A percentile compares a stretch with the other conserved stretches of the same genome.
These are phyloP conservation scores for Blepharisma stoltei DNA, from an alignment of 73 alveolate genomes.

Conservation along the genomic window DNA sequence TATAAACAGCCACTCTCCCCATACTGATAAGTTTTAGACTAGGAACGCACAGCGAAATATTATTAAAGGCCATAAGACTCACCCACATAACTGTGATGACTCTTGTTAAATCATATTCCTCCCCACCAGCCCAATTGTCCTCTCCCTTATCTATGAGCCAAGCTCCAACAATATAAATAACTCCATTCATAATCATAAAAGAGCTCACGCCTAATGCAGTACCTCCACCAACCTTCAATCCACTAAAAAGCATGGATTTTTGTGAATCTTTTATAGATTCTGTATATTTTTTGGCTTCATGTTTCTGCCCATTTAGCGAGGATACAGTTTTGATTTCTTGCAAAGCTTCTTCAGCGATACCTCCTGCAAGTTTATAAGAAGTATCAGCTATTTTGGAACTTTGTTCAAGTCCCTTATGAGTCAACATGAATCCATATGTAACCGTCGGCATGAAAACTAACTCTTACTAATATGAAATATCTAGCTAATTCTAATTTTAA, in stretches of 20 bases:
- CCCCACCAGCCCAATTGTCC: neutral
- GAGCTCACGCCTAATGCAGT: neutral
- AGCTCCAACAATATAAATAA: conserved; percentile 2
- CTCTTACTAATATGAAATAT: no score
- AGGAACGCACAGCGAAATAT: conserved; percentile 51
- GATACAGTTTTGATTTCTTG: conserved; percentile 61
- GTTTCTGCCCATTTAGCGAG: conserved; percentile 35
- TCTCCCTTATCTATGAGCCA: neutral
- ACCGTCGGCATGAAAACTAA: conserved; percentile 43
- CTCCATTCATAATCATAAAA: neutral
- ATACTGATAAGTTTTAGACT: conserved; percentile 54
- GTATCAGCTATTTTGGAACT: conserved; percentile 34
- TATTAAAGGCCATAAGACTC: conserved; percentile 19
- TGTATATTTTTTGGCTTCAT: conserved; percentile 8
- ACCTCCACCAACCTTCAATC: neutral
- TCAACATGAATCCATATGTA: conserved; percentile 2
- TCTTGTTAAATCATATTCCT: neutral
- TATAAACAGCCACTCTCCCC: conserved; percentile 47
- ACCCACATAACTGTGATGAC: conserved; percentile 11
- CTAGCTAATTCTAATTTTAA: no score
- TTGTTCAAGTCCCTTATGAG: conserved; percentile 23
- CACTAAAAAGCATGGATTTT: neutral
- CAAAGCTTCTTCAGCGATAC: conserved; percentile 64
- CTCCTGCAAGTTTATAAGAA: conserved; percentile 53
- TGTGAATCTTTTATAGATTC: neutral